Evolutionary conservation across 495 filamentous ascomycete genomes (phyloP).

Genomic region (Amniculicola lignicola): DNA sequence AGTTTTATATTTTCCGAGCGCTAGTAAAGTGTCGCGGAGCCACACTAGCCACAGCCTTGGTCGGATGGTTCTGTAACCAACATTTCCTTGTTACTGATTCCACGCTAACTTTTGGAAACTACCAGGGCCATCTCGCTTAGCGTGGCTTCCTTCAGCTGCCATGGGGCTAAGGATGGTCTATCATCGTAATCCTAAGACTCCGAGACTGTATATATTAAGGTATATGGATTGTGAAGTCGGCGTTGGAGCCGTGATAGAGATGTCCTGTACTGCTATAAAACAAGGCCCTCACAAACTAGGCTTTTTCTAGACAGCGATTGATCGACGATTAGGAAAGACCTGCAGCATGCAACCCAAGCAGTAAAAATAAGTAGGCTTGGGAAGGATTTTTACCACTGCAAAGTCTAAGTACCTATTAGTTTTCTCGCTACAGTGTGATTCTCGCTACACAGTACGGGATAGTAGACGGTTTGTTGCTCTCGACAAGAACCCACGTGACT

Average conservation of each 20-base stretch:
- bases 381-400: constrained; percentile 8
- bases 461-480: too few species aligned
- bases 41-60: constrained; percentile 1
- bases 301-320: constrained; percentile 8
- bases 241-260: constrained; percentile 4
- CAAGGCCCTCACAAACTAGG: background rate
- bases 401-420: constrained; percentile 18
- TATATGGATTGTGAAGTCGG: constrained; percentile 4
- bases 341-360: constrained; percentile 9
- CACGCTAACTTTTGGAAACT: constrained; percentile 1
- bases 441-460: constrained; percentile 20
- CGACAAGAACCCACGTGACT: too few species aligned
- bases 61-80: constrained; percentile 2
- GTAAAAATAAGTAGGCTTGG: constrained; percentile 10
- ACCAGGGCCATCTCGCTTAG: constrained; percentile 3
- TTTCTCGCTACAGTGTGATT: constrained; percentile 21
- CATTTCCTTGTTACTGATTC: background rate
- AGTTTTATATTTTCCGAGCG: constrained; percentile 7
- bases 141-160: constrained; percentile 11
- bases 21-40: background rate
- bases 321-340: constrained; percentile 5
- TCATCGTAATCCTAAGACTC: constrained; percentile 11
- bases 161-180: constrained; percentile 7
- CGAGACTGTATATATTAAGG: constrained; percentile 9
- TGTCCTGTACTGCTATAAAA: background rate